These are phyloP conservation scores for Bondarzewia mesenterica DNA, from an alignment of 1,284 basidiomycete species.

Conservation along the genomic window DNA sequence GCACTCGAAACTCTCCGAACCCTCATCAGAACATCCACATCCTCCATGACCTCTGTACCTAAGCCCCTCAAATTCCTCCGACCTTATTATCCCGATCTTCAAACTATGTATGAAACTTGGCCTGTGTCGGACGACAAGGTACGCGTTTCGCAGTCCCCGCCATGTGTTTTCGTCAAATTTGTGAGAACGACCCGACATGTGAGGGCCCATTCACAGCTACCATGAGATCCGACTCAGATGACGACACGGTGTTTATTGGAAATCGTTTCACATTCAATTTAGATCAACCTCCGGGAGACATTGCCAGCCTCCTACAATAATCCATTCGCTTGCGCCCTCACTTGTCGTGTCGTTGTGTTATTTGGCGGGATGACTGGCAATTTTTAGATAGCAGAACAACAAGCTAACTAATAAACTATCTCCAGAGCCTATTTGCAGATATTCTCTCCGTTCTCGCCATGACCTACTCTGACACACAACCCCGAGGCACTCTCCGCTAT, in stretches of 20 bases:
- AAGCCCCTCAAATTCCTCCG: constrained; percentile 99
- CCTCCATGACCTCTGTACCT: constrained; percentile 99
- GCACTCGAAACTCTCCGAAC: constrained; percentile 93
- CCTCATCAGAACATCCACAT: constrained; percentile 93
- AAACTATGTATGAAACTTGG: constrained; percentile 79
- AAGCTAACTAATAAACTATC: too few relatives aligned
- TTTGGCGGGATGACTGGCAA: too few relatives aligned
- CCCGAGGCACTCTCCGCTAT: constrained; percentile 90
- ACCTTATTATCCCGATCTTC: constrained; percentile 89
- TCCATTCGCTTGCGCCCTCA: too few relatives aligned
- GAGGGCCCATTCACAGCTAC: too few relatives aligned
- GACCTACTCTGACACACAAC: constrained; percentile 97
- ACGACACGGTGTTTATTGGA: too few relatives aligned
- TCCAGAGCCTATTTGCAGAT: constrained; percentile 89
- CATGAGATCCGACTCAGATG: too few relatives aligned
- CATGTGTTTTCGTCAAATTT: constrained; percentile 9
- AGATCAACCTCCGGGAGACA: too few relatives aligned
- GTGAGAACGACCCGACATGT: neutral
- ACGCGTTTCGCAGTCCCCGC: neutral
- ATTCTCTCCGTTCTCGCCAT: constrained; percentile 99
- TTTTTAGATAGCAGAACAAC: too few relatives aligned
- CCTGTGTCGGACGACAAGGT: constrained; percentile 74
- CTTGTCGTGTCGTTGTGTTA: too few relatives aligned
- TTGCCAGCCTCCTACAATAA: too few relatives aligned
- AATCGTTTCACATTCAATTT: too few relatives aligned